These are phyloP conservation scores for Tetraselmis chui DNA, from an alignment of 139 green algal species.

Conservation along the genomic window DNA sequence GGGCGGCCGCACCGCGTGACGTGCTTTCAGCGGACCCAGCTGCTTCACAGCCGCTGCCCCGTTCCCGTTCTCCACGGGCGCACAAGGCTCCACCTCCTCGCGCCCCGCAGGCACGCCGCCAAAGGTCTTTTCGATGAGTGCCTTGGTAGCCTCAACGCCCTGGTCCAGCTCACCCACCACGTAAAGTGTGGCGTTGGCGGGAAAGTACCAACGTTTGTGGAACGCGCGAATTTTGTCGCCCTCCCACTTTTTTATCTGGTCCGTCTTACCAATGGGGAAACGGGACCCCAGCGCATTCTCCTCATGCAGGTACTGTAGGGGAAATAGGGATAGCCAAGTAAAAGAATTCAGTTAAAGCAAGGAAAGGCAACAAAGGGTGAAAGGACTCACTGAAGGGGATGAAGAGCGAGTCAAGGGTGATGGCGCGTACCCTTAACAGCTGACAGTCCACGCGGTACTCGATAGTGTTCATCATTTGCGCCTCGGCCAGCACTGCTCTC, in stretches of 20 bases:
- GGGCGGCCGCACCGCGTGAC: conserved; percentile 72
- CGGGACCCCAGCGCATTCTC: conserved; percentile 91
- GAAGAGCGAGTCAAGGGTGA: no score
- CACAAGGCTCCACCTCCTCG: conserved; percentile 11
- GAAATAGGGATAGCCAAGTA: no score
- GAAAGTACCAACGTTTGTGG: conserved; percentile 94
- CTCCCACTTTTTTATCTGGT: conserved; percentile 87
- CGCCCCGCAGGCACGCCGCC: conserved; percentile 32
- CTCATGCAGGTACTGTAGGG: conserved; percentile 77
- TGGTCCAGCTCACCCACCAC: conserved; percentile 87
- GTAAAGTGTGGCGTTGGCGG: conserved; percentile 93
- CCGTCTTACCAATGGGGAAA: conserved; percentile 95
- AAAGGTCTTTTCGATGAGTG: conserved; percentile 66
- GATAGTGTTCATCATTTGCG: conserved; percentile 99
- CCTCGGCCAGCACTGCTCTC: conserved; percentile 89
- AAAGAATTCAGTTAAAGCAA: no score
- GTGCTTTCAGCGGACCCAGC: conserved; percentile 35
- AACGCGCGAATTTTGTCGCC: conserved; percentile 67
- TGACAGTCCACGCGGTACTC: conserved; percentile 99
- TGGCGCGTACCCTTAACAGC: conserved; percentile 65
- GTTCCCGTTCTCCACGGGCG: conserved; percentile 22
- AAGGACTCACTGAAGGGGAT: no score
- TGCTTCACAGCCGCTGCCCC: conserved; percentile 1
- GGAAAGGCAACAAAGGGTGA: no score
- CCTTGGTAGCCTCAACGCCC: conserved; percentile 29